These are phyloP conservation scores for Phanerochaete carnosa DNA, from an alignment of 768 basidiomycete species.

Conservation along the genomic window DNA sequence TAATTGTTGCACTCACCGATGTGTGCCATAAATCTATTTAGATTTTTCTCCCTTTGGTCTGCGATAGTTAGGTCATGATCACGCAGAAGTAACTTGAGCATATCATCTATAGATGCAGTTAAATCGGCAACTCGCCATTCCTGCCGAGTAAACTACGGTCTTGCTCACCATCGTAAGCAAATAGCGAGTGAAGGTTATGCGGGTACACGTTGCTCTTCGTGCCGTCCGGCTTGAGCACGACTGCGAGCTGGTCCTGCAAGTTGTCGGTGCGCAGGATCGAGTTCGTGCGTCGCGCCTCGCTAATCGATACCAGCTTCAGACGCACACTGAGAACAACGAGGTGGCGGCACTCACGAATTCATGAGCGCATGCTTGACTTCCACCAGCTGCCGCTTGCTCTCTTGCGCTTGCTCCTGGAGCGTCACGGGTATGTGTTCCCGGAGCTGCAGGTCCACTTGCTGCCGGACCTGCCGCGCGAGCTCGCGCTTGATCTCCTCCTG, in stretches of 20 bases:
- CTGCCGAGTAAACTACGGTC: background rate
- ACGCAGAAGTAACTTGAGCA: slow-evolving; percentile 37
- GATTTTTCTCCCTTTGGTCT: slow-evolving; percentile 40
- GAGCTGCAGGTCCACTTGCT: slow-evolving; percentile 48
- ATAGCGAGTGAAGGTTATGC: slow-evolving; percentile 44
- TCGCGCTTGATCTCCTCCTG: slow-evolving; percentile 38
- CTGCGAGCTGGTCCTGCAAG: slow-evolving; percentile 42
- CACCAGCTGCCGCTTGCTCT: slow-evolving; percentile 40
- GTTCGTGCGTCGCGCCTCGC: slow-evolving; percentile 49
- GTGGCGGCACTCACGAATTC: slow-evolving; percentile 47
- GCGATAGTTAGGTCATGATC: slow-evolving; percentile 49
- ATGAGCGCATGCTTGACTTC: slow-evolving; percentile 41
- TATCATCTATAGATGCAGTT: slow-evolving; percentile 33
- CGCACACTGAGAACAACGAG: too few relatives aligned
- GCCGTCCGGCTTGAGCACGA: slow-evolving; percentile 49
- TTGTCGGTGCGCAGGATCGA: slow-evolving; percentile 36
- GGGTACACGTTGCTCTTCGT: slow-evolving; percentile 46
- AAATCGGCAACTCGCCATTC: background rate
- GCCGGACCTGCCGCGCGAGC: slow-evolving; percentile 39
- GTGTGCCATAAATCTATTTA: slow-evolving; percentile 54
- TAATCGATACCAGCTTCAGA: slow-evolving; percentile 18
- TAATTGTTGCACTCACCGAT: slow-evolving; percentile 37
- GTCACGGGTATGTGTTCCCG: slow-evolving; percentile 44
- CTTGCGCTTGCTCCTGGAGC: slow-evolving; percentile 40
- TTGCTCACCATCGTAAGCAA: slow-evolving; percentile 52